Conservation (phyloP, 192 early-diverging fungal species). For the Diversispora epigaea region DNA sequence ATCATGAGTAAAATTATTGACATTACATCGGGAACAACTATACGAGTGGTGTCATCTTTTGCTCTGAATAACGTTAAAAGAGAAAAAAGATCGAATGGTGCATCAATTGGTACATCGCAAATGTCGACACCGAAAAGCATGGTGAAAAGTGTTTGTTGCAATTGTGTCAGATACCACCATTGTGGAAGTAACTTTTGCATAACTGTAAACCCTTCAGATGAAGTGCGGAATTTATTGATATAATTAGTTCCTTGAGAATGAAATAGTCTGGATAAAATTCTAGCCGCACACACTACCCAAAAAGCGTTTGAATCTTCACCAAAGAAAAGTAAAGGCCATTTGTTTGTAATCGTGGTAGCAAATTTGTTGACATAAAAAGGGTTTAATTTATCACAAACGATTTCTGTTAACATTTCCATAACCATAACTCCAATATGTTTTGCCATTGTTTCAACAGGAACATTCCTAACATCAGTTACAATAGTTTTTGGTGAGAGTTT, state of each 20-base stretch:
- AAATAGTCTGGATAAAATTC: slow-evolving; percentile 53
- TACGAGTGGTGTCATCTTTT: slow-evolving; percentile 33
- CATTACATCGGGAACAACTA: slow-evolving; percentile 49
- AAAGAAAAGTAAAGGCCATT: slow-evolving; percentile 67
- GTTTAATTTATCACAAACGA: slow-evolving; percentile 52
- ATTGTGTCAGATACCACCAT: slow-evolving; percentile 57
- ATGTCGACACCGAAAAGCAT: slow-evolving; percentile 59
- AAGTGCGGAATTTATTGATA: slow-evolving; percentile 50
- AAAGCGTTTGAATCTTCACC: slow-evolving; percentile 50
- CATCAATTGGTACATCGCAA: slow-evolving; percentile 48
- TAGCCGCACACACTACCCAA: slow-evolving; percentile 53
- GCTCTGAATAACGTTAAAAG: slow-evolving; percentile 44
- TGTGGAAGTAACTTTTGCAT: slow-evolving; percentile 54
- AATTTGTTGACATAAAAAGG: slow-evolving; percentile 53
- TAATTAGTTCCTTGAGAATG: slow-evolving; percentile 49
- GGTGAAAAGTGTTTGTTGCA: slow-evolving; percentile 56
- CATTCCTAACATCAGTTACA: slow-evolving; percentile 15
- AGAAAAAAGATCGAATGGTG: slow-evolving; percentile 48
- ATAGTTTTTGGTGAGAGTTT: slow-evolving; percentile 11
- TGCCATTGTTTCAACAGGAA: background rate
- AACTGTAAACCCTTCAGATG: slow-evolving; percentile 58
- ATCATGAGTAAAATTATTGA: slow-evolving; percentile 50
- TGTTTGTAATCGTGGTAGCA: slow-evolving; percentile 55
- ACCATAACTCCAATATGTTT: slow-evolving; percentile 45
- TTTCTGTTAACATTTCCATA: slow-evolving; percentile 66